These are phyloP conservation scores for Lasiodiplodia citricola DNA, from an alignment of 2,329 filamentous ascomycete species.

Conservation along the genomic window DNA sequence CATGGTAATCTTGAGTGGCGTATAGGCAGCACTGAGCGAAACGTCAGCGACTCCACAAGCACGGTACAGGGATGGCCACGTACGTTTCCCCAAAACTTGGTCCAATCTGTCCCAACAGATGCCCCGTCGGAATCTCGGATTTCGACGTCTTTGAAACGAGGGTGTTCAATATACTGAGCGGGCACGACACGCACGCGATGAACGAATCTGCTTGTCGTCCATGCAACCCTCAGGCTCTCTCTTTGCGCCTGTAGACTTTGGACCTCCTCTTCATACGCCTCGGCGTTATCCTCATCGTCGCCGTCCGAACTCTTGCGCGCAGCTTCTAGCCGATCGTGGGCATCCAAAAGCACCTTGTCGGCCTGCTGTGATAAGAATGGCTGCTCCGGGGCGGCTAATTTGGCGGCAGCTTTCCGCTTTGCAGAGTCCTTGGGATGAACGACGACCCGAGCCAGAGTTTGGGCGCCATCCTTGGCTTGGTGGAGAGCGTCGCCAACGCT, in stretches of 20 bases:
- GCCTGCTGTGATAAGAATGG: constrained; percentile 41
- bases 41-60: constrained; percentile 30
- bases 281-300: constrained; percentile 24
- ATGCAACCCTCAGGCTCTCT: constrained; percentile 45
- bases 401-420: constrained; percentile 39
- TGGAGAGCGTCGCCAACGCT: constrained; percentile 29
- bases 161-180: constrained; percentile 35
- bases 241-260: constrained; percentile 41
- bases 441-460: constrained; percentile 34
- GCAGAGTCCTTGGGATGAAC: constrained; percentile 39
- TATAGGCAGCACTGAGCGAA: constrained; percentile 34
- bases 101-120: constrained; percentile 37
- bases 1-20: constrained; percentile 38
- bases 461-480: constrained; percentile 29
- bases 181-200: constrained; percentile 44
- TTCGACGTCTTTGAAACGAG: constrained; percentile 36
- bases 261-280: constrained; percentile 30
- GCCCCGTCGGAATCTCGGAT: constrained; percentile 33
- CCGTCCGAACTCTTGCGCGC: not conserved
- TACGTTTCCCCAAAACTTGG: constrained; percentile 42
- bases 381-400: constrained; percentile 41
- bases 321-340: constrained; percentile 37
- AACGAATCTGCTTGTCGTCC: constrained; percentile 47
- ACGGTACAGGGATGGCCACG: not conserved
- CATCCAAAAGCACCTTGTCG: constrained; percentile 41